phyloP scores from a whole-genome alignment of 2,329 filamentous ascomycete genomes.

The Aspergillus puulaauensis region DNA sequence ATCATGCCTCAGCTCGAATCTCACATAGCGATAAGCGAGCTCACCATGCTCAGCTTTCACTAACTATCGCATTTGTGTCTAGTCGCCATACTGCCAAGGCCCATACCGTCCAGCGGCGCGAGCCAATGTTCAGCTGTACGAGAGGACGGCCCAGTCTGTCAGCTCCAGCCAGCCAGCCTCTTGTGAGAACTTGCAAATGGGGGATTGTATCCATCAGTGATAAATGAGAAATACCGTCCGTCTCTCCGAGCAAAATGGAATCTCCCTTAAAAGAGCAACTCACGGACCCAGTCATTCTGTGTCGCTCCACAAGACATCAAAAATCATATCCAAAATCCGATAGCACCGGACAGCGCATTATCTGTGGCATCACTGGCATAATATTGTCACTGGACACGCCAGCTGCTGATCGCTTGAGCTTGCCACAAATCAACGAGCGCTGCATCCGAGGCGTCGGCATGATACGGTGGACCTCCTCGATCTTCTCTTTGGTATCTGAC shows the following conservation, averaged over 20 bases:
- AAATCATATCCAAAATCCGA: no score
- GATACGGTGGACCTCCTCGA: neutral
- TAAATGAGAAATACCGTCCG: no score
- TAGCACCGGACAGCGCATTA: no score
- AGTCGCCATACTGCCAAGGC: neutral
- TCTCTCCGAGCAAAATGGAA: no score
- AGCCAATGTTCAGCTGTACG: neutral
- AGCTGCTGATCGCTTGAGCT: slow-evolving; percentile 5
- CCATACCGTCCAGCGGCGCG: neutral
- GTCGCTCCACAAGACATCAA: no score
- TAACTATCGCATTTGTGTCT: neutral
- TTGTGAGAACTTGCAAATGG: neutral
- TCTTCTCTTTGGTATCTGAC: neutral
- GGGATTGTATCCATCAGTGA: neutral
- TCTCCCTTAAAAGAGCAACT: no score
- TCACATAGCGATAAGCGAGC: neutral
- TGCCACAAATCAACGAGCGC: neutral
- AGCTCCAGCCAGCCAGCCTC: neutral
- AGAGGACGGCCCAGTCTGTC: neutral
- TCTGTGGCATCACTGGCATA: no score
- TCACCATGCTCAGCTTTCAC: neutral
- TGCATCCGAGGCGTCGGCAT: neutral
- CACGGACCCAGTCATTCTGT: no score
- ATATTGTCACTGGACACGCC: neutral
- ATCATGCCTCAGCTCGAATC: neutral